Percentiles rank a stretch among this genome's conserved stretches.
Conservation (phyloP, 768 basidiomycete genomes). For the Paxillus involutus region DNA sequence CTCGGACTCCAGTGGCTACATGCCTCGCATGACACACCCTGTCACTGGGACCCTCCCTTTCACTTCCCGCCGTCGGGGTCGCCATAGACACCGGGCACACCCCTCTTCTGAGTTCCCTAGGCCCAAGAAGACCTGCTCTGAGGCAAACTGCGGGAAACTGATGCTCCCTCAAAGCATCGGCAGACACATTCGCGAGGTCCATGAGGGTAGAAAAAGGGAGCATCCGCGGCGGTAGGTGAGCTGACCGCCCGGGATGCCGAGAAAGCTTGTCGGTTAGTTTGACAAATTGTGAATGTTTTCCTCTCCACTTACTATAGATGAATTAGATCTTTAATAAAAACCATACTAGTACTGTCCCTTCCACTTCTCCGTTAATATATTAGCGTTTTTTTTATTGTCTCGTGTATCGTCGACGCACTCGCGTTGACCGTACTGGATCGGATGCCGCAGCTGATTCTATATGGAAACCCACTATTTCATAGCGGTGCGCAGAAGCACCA, state of each 20-base stretch:
- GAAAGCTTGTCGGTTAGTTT: neutral
- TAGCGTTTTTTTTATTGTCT: too few relatives aligned
- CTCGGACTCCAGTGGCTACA: neutral
- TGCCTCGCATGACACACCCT: slow-evolving; percentile 1
- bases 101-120: neutral
- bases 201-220: slow-evolving; percentile 16
- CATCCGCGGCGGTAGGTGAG: neutral
- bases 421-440: too few relatives aligned
- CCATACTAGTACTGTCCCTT: too few relatives aligned
- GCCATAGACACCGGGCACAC: neutral
- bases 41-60: slow-evolving; percentile 1
- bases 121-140: neutral
- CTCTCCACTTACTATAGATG: too few relatives aligned
- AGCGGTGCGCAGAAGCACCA: too few relatives aligned
- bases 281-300: neutral
- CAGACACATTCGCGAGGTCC: slow-evolving; percentile 21
- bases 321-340: neutral
- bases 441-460: too few relatives aligned
- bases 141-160: slow-evolving; percentile 6
- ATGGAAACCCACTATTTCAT: too few relatives aligned
- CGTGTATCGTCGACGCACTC: too few relatives aligned
- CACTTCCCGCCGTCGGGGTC: neutral
- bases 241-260: neutral
- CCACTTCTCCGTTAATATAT: too few relatives aligned
- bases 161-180: slow-evolving; percentile 18